Evolutionary conservation across 1,139 yeast genomes (phyloP), one percentile per base, ranked within the genome.

Genomic region (Nakaseomyces delphensis): DNA sequence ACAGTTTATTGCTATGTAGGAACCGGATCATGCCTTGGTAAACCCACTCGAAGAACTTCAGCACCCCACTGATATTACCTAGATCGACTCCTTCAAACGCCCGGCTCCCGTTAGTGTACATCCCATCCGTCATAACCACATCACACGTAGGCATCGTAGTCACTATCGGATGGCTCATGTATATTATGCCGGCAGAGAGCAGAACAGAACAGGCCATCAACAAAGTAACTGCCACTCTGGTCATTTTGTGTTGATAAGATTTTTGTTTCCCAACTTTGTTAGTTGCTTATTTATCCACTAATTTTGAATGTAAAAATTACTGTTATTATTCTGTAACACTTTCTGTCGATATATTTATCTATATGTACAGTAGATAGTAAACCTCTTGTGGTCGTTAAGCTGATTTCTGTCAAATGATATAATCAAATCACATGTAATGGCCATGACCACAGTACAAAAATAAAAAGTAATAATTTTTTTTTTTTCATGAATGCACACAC

Each of bases 141-240:
- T 31, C 35, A 19, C 35, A 31, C 3, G 8, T 31, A 11, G 16
- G 35, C 35, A 31, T 31, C 32, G 32, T 29, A 7, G 32, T 19
- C 21, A 31, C 35, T 14, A 31, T 31, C 35, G 35, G 35, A 31
- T 31, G 35, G 23, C 35, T 14, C 35, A 31, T 31, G 23, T 31
- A 31, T 9, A 31, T 31, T 23, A 31, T 23, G 3, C 35, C 35
- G 10, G 15, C 35, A 19, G 35, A 31, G 6, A 31, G 13, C 23
- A 31, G 23, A 11, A 31, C 35, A 10, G 35, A 31, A 23, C 35
- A 31, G 10, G 35, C 35, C 35, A 31, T 31, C 35, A 31, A 19
- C 35, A 31, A 31, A 19, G 35, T 31, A 31, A 31, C 23, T 5
- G 35, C 35, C 35, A 31, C 35, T 23, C 35, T 31, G 4, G 35